Percentiles rank a stretch among this genome's conserved stretches.
phyloP scores from a whole-genome alignment of 2,329 filamentous ascomycete genomes.

The Alternaria tenuissima region DNA sequence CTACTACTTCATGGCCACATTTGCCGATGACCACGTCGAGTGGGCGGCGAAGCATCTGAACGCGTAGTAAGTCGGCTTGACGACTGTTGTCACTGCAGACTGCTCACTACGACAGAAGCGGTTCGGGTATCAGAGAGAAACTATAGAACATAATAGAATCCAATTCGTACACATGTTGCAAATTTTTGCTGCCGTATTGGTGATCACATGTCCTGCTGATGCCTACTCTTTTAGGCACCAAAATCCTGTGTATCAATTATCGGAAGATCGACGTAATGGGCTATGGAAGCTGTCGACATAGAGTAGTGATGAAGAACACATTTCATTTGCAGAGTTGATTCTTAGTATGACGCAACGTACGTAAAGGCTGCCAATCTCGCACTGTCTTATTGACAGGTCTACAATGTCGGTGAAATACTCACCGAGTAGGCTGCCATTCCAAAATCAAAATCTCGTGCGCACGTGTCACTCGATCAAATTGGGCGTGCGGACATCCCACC shows the following conservation, averaged over 20 bases:
- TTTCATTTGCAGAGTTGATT: background rate
- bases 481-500: conserved; percentile 27
- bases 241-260: background rate
- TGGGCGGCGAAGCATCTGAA: conserved; percentile 88
- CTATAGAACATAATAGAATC: conserved; percentile 26
- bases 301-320: background rate
- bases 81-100: background rate
- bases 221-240: background rate
- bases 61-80: conserved; percentile 56
- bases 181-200: background rate
- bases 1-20: conserved; percentile 94
- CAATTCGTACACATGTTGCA: background rate
- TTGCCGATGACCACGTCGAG: conserved; percentile 88
- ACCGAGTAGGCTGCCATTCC: background rate
- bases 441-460: conserved; percentile 17
- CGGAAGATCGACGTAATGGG: background rate
- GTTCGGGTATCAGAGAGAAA: conserved; percentile 33
- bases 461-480: conserved; percentile 33
- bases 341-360: background rate
- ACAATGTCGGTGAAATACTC: background rate
- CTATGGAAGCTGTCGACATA: background rate
- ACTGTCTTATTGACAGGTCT: background rate
- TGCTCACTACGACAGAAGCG: conserved; percentile 49
- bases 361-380: background rate
- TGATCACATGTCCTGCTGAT: background rate